A percentile compares a stretch with the other conserved stretches of the same genome.
phyloP scores from a whole-genome alignment of 164 flowering plant species.

The Dillenia turbinata region DNA sequence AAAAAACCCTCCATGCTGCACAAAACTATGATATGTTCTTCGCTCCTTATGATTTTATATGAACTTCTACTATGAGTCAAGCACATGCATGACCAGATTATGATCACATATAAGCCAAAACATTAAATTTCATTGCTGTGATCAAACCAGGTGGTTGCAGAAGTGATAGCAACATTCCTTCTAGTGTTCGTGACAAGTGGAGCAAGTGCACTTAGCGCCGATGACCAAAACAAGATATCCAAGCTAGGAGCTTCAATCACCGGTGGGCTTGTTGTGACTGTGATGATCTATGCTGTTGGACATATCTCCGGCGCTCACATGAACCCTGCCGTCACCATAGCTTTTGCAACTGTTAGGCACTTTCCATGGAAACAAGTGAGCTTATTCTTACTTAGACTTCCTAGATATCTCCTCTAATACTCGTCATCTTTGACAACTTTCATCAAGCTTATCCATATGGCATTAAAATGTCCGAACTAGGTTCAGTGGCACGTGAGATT shows the following conservation, averaged over 20 bases:
- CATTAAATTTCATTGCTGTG: too few species aligned
- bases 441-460: too few species aligned
- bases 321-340: slow-evolving; percentile 85
- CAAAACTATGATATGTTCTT: too few species aligned
- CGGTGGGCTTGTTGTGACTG: slow-evolving; percentile 78
- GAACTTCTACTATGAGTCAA: too few species aligned
- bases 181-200: slow-evolving; percentile 83
- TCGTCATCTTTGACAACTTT: too few species aligned
- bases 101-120: too few species aligned
- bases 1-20: too few species aligned
- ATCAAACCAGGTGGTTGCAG: slow-evolving; percentile 51
- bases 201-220: slow-evolving; percentile 43
- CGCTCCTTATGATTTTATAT: too few species aligned
- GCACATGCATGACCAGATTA: too few species aligned
- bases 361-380: slow-evolving; percentile 77
- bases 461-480: too few species aligned
- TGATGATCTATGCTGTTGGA: slow-evolving; percentile 83
- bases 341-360: slow-evolving; percentile 62
- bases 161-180: slow-evolving; percentile 60
- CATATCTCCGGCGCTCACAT: slow-evolving; percentile 91
- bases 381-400: background rate
- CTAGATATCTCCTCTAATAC: too few species aligned
- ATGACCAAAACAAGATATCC: slow-evolving; percentile 43
- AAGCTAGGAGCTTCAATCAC: slow-evolving; percentile 71
- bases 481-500: too few species aligned